A percentile compares a stretch with the other conserved stretches of the same genome.
These are phyloP conservation scores for Zymoseptoria ardabiliae DNA, from an alignment of 2,329 filamentous ascomycete species.

Conservation along the genomic window DNA sequence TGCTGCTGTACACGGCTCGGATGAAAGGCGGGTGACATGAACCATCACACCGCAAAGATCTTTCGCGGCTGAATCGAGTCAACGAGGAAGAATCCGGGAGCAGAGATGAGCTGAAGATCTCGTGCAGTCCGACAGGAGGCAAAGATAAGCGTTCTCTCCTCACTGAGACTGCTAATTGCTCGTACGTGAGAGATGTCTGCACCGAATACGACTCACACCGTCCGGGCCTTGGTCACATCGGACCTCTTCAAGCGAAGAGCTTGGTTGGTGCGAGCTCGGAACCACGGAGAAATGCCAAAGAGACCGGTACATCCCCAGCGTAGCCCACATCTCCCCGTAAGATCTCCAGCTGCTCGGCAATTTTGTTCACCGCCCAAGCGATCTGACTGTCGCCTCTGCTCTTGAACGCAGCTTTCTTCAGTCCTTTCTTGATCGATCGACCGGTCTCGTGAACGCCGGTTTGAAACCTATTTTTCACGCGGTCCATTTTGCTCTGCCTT, in stretches of 20 bases:
- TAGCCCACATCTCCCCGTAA: background rate
- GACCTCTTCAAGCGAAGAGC: background rate
- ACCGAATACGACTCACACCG: too few species aligned
- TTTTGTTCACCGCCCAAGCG: background rate
- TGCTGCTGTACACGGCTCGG: too few species aligned
- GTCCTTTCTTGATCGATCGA: background rate
- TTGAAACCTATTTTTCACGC: background rate
- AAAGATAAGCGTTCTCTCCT: too few species aligned
- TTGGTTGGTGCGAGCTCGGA: background rate
- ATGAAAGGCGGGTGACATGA: too few species aligned
- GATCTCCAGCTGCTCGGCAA: background rate
- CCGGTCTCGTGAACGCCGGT: background rate
- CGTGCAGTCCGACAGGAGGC: too few species aligned
- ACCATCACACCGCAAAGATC: too few species aligned
- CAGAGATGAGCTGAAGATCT: too few species aligned
- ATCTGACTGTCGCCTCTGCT: background rate
- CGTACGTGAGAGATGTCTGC: background rate
- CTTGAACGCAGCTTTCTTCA: background rate
- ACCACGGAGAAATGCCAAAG: background rate
- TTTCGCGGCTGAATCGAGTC: too few species aligned
- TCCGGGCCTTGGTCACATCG: background rate
- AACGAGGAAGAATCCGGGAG: too few species aligned
- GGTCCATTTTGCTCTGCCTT: background rate
- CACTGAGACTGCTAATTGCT: too few species aligned
- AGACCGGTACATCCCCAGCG: background rate